Evolutionary conservation across 176 grass and related monocot species (phyloP).

Genomic region (Urochloa ruziziensis): DNA sequence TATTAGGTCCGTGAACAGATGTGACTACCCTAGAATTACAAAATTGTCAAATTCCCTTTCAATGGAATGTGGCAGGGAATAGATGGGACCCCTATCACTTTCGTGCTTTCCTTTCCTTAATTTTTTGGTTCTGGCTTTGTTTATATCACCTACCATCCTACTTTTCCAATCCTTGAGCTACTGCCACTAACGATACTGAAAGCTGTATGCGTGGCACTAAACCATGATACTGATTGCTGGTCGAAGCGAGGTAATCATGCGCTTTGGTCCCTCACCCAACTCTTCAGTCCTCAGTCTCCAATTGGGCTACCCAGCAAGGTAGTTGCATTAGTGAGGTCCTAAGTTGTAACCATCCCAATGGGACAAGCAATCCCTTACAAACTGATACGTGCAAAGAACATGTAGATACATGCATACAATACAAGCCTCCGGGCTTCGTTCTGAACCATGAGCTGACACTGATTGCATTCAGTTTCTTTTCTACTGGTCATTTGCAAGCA

Average conservation of each 20-base stretch:
- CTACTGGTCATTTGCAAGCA: conserved; percentile 4
- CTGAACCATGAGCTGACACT: conserved; percentile 13
- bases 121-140: neutral
- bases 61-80: conserved; percentile 15
- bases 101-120: neutral
- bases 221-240: conserved; percentile 6
- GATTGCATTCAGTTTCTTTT: neutral
- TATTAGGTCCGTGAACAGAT: neutral
- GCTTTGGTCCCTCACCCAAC: neutral
- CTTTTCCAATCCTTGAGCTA: conserved; percentile 12
- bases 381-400: neutral
- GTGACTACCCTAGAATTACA: neutral
- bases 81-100: conserved; percentile 20
- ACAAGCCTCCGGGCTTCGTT: neutral
- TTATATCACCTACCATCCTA: conserved; percentile 1
- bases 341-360: neutral
- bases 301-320: neutral
- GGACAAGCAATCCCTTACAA: neutral
- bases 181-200: conserved; percentile 25
- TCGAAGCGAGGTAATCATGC: neutral
- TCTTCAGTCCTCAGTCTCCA: neutral
- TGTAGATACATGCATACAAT: neutral
- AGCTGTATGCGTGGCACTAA: neutral
- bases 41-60: conserved; percentile 6
- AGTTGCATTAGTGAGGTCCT: conserved; percentile 16